These are phyloP conservation scores for Lanmaoa rubissima DNA, from an alignment of 768 basidiomycete genomes.

Conservation along the genomic window DNA sequence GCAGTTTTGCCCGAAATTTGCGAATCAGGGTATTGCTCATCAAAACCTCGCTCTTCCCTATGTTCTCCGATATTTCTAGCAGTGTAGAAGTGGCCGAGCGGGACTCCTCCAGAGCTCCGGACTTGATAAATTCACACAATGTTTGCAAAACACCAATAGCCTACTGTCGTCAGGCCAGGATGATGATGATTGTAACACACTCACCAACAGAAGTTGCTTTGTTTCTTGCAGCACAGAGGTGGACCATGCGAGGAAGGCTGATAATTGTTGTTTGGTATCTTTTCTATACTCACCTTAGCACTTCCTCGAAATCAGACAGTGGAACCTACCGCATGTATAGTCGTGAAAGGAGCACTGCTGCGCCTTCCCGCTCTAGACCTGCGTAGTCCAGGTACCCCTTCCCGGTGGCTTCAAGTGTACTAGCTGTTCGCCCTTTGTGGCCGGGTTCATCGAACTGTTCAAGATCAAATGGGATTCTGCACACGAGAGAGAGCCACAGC, in stretches of 20 bases:
- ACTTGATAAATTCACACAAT: conserved; percentile 67
- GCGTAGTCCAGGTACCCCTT: conserved; percentile 59
- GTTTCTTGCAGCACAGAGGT: conserved; percentile 36
- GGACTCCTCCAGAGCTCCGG: conserved; percentile 54
- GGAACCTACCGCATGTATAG: conserved; percentile 70
- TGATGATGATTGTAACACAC: conserved; percentile 9
- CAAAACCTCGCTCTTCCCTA: conserved; percentile 43
- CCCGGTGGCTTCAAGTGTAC: conserved; percentile 54
- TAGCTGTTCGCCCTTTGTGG: conserved; percentile 52
- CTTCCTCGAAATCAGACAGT: not conserved
- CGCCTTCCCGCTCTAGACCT: conserved; percentile 84
- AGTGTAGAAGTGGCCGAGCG: conserved; percentile 43
- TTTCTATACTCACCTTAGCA: conserved; percentile 41
- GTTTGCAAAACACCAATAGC: conserved; percentile 67
- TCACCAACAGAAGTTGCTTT: conserved; percentile 52
- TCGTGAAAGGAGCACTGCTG: conserved; percentile 75
- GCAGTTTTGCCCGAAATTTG: conserved; percentile 65
- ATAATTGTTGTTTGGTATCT: conserved; percentile 52
- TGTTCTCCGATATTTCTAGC: conserved; percentile 41
- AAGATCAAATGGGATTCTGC: conserved; percentile 91
- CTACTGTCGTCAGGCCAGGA: conserved; percentile 37
- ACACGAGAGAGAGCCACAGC: conserved; percentile 92
- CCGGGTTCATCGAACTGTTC: conserved; percentile 74
- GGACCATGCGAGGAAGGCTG: conserved; percentile 52
- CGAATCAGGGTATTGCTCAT: conserved; percentile 63